Base-by-base conservation (phyloP, 257 asterid genomes). In the Jacaranda copaia region DNA sequence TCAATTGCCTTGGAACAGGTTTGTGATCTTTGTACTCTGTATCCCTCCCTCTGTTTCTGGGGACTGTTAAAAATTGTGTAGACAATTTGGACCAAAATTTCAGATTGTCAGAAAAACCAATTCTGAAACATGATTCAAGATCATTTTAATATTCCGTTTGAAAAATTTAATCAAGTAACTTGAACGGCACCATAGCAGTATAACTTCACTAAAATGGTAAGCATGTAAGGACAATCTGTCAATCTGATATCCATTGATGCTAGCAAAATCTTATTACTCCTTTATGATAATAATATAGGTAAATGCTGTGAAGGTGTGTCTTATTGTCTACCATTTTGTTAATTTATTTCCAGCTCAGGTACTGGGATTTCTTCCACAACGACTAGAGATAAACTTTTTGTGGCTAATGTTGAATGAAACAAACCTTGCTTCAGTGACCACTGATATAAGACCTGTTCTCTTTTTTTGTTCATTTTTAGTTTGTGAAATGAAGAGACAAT, bases 1-100 rank as follows among this genome's bases (percentile, higher is more conserved):
- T 89, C 99, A 81, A 96, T 96, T 82, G 97, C 99, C 32, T 85
- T 96, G 79, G 99, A 96, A 82, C 99, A 91, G 98, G 99, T 96
- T 81, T 59, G 81, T 81, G 72, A 53, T 61, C 68, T 59, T 14
- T 38, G 19, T 46, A 19, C 68, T 59, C 10, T 38, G 19, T 46
- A 19, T 20, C 57, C 63, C 56, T 56, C 35, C 56, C 75, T 12
- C 51, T 64, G 19, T 58, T 42, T 38, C 75, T 70, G 43, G 40
- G 68, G 56, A 62, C 55, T 38, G 20, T 53, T 55, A 51, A 45
- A 38, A 36, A 52, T 5, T 45, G 59, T 15, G 16, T 51, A 2
- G 52, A 58, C 45, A 32, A 15, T 56, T 73, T 43, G 49, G 69
- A 35, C 19, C 42, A 15, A 48, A 49, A 58, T 25, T 53, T 72